phyloP scores from a whole-genome alignment of 1,284 basidiomycete genomes.

The Pyrrhoderma noxium region DNA sequence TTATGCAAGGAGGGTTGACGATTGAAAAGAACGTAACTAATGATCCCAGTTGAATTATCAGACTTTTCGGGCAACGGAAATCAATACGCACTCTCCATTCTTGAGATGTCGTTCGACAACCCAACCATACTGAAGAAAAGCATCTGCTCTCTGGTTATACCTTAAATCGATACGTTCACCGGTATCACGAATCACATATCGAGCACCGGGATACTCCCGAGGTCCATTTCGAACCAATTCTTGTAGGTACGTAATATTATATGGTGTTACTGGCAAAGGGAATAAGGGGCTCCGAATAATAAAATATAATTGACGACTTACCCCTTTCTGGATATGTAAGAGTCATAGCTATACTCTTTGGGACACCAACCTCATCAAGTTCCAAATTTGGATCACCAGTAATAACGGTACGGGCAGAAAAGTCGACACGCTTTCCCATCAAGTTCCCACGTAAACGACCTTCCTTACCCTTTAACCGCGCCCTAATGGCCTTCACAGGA shows the following conservation, averaged over 20 bases:
- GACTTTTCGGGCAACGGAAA: too few relatives aligned
- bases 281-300: not conserved
- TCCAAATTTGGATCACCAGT: constrained; percentile 98
- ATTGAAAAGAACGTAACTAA: constrained; percentile 92
- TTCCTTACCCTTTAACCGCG: constrained; percentile 97
- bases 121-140: constrained; percentile 97
- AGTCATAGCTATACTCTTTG: constrained; percentile 96
- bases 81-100: constrained; percentile 87
- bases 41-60: too few relatives aligned
- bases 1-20: constrained; percentile 98
- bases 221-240: constrained; percentile 97
- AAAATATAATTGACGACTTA: constrained; percentile 28
- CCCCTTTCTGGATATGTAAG: constrained; percentile 96
- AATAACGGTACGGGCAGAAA: constrained; percentile 98
- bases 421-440: constrained; percentile 99
- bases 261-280: constrained; percentile 75
- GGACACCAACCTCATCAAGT: constrained; percentile 96
- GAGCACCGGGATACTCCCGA: constrained; percentile 90
- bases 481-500: constrained; percentile 97
- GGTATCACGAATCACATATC: constrained; percentile 96
- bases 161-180: constrained; percentile 97
- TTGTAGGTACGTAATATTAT: constrained; percentile 93
- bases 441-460: constrained; percentile 96
- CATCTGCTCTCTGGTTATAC: constrained; percentile 97
- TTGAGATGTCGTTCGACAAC: constrained; percentile 97